Evolutionary conservation across 179 eudicot genomes (phyloP), one percentile per base, ranked within the genome.

Genomic region (Pouteria campechiana): DNA sequence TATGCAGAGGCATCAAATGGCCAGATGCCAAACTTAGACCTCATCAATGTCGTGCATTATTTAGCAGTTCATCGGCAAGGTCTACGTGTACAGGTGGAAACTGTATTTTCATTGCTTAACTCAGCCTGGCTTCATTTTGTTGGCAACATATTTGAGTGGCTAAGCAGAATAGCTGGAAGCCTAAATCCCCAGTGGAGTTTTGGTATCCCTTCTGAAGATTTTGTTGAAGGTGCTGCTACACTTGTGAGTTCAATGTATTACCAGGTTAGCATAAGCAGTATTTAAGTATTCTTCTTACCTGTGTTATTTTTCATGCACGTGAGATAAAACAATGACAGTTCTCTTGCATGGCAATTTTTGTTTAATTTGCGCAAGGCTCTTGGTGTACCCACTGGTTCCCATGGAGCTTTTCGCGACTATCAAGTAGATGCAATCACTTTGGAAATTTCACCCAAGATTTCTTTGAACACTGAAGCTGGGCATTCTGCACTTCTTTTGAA

Each of bases 1-100:
- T 82, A 65, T 71, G 87, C 98, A 14, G 98, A 90, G 72, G 98
- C 98, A 44, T 76, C 96, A 52, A 90, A 90, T 44, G 98, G 96
- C 41, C 98, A 90, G 46, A 90, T 90, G 98, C 98, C 98, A 58
- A 90, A 90, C 58, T 79, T 90, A 44, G 98, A 90, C 60, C 93
- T 90, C 52, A 79, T 90, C 43, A 90, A 86, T 54, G 69, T 86
- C 48, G 96, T 82, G 44, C 72, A 82, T 68, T 80, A 81, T 68
- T 63, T 90, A 66, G 98, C 96, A 10, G 96, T 77, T 32, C 90
- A 90, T 52, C 73, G 81, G 40, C 94, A 86, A 33, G 82, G 94
- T 50, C 66, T 82, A 53, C 69, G 46, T 46, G 94, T 86, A 46
- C 65, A 65, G 68, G 87, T 90, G 58, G 87, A 74, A 7, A 79